These are phyloP conservation scores for Talaromyces trachyspermus DNA, from an alignment of 495 filamentous ascomycete genomes.

Conservation along the genomic window DNA sequence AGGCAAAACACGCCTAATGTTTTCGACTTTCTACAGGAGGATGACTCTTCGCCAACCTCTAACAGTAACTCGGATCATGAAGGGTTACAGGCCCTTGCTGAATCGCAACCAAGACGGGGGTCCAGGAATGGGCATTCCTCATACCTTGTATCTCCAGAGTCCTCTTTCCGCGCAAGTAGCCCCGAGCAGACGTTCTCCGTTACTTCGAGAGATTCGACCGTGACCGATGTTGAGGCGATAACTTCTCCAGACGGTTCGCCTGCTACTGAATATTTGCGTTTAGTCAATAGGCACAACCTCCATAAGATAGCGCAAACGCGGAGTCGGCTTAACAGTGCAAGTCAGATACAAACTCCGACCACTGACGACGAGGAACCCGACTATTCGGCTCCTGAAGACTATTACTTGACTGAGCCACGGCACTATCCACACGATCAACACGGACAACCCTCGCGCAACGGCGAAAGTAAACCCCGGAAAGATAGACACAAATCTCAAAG, in stretches of 20 bases:
- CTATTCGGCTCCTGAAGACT: constrained; percentile 20
- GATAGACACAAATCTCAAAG: constrained; percentile 9
- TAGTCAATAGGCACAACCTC: constrained; percentile 17
- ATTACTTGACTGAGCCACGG: constrained; percentile 17
- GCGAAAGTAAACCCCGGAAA: constrained; percentile 32
- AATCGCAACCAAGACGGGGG: constrained; percentile 8
- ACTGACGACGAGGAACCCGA: constrained; percentile 15
- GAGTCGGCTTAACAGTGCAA: constrained; percentile 13
- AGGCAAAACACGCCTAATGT: constrained; percentile 26
- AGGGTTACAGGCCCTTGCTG: constrained; percentile 7
- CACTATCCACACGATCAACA: background rate
- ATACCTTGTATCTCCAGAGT: constrained; percentile 13
- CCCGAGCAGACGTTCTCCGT: constrained; percentile 19
- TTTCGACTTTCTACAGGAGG: constrained; percentile 35
- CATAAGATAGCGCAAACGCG: constrained; percentile 12
- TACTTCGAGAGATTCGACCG: constrained; percentile 16
- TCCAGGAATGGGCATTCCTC: background rate
- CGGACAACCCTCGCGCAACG: constrained; percentile 27
- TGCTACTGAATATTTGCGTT: constrained; percentile 18
- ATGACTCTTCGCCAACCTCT: constrained; percentile 14
- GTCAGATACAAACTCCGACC: constrained; percentile 10
- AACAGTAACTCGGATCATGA: constrained; percentile 8
- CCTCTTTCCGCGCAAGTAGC: constrained; percentile 9
- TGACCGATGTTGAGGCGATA: constrained; percentile 15
- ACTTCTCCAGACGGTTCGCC: constrained; percentile 19